Conservation (phyloP, 768 basidiomycete species). For the Xerocomus potaroensis region DNA sequence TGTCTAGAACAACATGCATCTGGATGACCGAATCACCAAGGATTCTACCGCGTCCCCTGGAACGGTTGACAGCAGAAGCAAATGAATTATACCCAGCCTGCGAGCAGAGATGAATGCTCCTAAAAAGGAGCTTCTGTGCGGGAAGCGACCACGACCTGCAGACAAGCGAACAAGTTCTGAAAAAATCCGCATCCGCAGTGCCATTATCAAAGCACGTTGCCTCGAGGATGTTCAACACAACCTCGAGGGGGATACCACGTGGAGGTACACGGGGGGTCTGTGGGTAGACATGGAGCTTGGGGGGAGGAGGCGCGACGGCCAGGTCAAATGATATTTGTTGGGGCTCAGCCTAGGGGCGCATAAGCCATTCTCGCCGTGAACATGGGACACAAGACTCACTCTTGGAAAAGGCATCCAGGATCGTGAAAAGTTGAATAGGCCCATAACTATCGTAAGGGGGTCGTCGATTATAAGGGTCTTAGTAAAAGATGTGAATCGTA, state of each 20-base stretch:
- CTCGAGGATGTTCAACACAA: slow-evolving; percentile 62
- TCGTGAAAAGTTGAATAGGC: slow-evolving; percentile 21
- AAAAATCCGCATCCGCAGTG: slow-evolving; percentile 37
- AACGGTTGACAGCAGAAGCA: slow-evolving; percentile 43
- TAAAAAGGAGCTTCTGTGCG: slow-evolving; percentile 64
- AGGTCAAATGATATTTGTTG: slow-evolving; percentile 40
- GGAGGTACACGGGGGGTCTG: slow-evolving; percentile 20
- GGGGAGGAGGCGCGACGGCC: slow-evolving; percentile 25
- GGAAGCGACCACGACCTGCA: slow-evolving; percentile 62
- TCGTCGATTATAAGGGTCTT: slow-evolving; percentile 22
- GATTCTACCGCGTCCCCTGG: slow-evolving; percentile 43
- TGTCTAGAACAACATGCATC: slow-evolving; percentile 57
- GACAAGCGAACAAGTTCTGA: slow-evolving; percentile 56
- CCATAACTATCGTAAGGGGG: slow-evolving; percentile 24
- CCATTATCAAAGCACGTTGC: slow-evolving; percentile 41
- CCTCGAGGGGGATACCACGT: slow-evolving; percentile 53
- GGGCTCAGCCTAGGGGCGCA: slow-evolving; percentile 24
- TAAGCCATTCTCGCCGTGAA: slow-evolving; percentile 5
- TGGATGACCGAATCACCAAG: slow-evolving; percentile 52
- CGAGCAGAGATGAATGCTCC: slow-evolving; percentile 49
- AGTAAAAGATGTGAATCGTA: slow-evolving; percentile 14
- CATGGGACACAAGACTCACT: slow-evolving; percentile 15
- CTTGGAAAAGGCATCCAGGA: slow-evolving; percentile 19
- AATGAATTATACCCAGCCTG: slow-evolving; percentile 54
- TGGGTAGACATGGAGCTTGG: slow-evolving; percentile 13